Percentiles rank a stretch among this genome's conserved stretches.
phyloP scores from a whole-genome alignment of 306 rosid species.

The Mimosa bimucronata region DNA sequence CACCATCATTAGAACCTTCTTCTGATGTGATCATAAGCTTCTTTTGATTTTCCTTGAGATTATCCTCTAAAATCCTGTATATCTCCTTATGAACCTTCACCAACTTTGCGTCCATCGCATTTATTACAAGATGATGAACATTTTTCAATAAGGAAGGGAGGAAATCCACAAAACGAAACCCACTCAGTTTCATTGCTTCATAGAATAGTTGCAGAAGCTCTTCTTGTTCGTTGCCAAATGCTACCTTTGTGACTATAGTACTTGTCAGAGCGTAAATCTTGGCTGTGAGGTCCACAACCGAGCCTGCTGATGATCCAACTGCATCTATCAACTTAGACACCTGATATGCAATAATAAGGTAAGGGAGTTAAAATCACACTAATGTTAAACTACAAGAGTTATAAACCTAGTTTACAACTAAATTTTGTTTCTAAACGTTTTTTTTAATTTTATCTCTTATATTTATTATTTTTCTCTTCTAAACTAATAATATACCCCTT shows the following conservation, averaged over 20 bases:
- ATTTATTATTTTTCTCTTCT: too few relatives aligned
- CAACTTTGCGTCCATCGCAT: background rate
- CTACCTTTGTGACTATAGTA: background rate
- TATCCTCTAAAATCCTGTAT: background rate
- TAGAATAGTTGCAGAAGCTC: background rate
- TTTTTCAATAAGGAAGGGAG: background rate
- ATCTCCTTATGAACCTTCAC: slow-evolving; percentile 1
- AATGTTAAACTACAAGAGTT: too few relatives aligned
- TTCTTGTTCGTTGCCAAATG: slow-evolving; percentile 5
- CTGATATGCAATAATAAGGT: too few relatives aligned
- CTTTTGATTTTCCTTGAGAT: background rate
- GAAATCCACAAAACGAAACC: background rate
- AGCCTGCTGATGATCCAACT: background rate
- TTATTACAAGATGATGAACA: background rate
- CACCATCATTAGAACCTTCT: background rate
- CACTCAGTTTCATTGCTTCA: background rate
- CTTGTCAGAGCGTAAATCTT: background rate
- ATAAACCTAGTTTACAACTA: too few relatives aligned
- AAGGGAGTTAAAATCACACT: too few relatives aligned
- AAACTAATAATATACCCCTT: too few relatives aligned
- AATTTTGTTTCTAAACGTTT: too few relatives aligned
- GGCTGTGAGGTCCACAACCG: too few relatives aligned
- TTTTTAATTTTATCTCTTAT: too few relatives aligned
- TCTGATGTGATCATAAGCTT: background rate
- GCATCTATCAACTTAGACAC: too few relatives aligned